Conservation (phyloP, 2,329 filamentous ascomycete genomes). For the Cytospora mali region DNA sequence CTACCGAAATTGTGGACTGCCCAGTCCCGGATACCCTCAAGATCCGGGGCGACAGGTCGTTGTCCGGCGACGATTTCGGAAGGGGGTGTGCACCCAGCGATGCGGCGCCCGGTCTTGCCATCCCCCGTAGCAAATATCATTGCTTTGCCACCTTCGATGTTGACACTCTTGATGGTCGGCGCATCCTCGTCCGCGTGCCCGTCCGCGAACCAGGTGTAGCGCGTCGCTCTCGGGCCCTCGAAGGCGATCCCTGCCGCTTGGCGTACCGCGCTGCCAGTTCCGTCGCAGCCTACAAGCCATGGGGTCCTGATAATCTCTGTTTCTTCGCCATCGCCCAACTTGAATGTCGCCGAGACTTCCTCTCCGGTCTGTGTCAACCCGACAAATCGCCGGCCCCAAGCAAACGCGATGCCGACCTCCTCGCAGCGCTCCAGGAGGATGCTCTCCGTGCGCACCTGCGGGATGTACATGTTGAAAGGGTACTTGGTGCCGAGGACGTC, state of each 20-base stretch:
- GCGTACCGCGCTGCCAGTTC: slow-evolving; percentile 44
- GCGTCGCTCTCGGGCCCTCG: slow-evolving; percentile 40
- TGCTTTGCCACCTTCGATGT: background rate
- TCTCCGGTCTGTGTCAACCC: background rate
- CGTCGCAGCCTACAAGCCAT: slow-evolving; percentile 49
- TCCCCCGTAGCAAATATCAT: slow-evolving; percentile 9
- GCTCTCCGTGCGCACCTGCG: slow-evolving; percentile 12
- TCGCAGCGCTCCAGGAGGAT: slow-evolving; percentile 20
- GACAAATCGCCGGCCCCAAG: slow-evolving; percentile 12
- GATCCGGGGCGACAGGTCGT: background rate
- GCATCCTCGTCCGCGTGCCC: slow-evolving; percentile 38
- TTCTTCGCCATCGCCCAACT: background rate
- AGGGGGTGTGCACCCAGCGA: background rate
- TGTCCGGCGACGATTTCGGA: background rate
- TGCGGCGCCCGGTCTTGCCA: slow-evolving; percentile 4
- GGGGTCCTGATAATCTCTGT: slow-evolving; percentile 32
- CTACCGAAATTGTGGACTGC: background rate
- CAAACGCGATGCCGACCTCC: slow-evolving; percentile 15
- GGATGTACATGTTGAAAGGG: slow-evolving; percentile 14
- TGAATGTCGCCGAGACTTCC: slow-evolving; percentile 9
- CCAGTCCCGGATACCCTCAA: slow-evolving; percentile 3
- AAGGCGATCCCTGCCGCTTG: slow-evolving; percentile 42
- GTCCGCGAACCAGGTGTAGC: slow-evolving; percentile 40
- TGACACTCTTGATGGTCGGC: slow-evolving; percentile 5
- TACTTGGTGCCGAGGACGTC: slow-evolving; percentile 25